Conservation (phyloP, 306 rosid genomes). For the Vicia villosa region DNA sequence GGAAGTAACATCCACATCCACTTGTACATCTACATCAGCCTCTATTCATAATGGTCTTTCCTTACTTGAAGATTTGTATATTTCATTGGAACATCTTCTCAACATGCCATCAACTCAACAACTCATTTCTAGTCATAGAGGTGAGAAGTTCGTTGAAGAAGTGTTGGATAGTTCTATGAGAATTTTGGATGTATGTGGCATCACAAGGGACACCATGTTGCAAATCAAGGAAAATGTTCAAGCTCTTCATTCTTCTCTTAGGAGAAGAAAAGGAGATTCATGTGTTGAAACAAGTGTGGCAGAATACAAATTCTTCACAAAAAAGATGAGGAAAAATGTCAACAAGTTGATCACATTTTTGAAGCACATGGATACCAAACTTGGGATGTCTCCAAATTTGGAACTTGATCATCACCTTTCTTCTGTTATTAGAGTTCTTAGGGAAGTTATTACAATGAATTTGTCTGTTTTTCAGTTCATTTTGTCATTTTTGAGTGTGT, state of each 20-base stretch:
- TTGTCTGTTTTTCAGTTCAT: constrained; percentile 6
- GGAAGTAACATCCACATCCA: constrained; percentile 20
- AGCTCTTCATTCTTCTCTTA: background rate
- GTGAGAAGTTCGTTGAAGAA: constrained; percentile 2
- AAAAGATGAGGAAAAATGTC: constrained; percentile 1
- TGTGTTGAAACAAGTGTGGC: constrained; percentile 11
- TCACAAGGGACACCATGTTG: constrained; percentile 12
- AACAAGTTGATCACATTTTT: constrained; percentile 5
- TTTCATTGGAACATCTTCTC: constrained; percentile 18
- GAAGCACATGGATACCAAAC: background rate
- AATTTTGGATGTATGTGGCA: constrained; percentile 2
- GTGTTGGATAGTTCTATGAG: background rate
- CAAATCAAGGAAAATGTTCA: constrained; percentile 14
- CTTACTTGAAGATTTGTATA: background rate
- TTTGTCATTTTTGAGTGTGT: background rate
- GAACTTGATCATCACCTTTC: constrained; percentile 7
- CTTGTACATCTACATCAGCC: background rate
- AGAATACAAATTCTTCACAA: constrained; percentile 9
- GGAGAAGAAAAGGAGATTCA: constrained; percentile 19
- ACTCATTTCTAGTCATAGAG: background rate
- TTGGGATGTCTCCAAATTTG: constrained; percentile 6
- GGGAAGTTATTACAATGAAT: constrained; percentile 1
- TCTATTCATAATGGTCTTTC: background rate
- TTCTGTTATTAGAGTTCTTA: constrained; percentile 5
- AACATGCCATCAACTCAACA: constrained; percentile 9